Base-by-base conservation (phyloP, 2,329 filamentous ascomycete genomes). In the Periconia macrospinosa region DNA sequence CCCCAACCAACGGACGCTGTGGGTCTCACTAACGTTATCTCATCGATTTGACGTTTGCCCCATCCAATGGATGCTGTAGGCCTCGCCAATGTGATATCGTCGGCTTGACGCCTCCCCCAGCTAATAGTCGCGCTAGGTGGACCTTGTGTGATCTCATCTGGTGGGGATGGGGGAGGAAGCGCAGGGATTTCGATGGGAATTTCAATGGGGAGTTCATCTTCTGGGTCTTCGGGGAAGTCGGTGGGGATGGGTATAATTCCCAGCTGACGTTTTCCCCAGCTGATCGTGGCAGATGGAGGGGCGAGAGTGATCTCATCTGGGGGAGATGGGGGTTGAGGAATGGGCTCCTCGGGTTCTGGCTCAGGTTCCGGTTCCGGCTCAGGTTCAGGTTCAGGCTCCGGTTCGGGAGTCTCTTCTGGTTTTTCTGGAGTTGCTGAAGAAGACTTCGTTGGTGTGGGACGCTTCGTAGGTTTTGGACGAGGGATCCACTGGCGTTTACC, bases 51-150 rank as follows among this genome's bases (percentile, higher is more conserved):
- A 27, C 57, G 57, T 23, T 56, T 57, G 9, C 59, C 57, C 61
- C 59, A 63, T 1, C 52, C 53, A 11, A 62, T 50, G n/a, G 52
- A 51, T 13, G 46, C 53, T 30, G 49, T 43, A 6, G 48, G 53
- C 6, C 23, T 18, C 2, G 41, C 42, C 10, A 55, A 19, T n/a
- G 45, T 54, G 47, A 43, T 54, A 7, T 43, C 40, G 15, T 44
- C 37, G 15, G 33, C 19, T n/a, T 51, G 30, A n/a, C 42, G 45
- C 35, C 52, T 57, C 14, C 54, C 54, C 58, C 56, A 59, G 14
- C 48, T 53, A 14, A 59, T 45, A 8, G 50, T 49, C 15, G 52
- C 57, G 11, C 35, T 19, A 10, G 53, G 53, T 6, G 44, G 48
- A 6, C 30, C 18, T 1, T 49, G 19, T 2, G 17, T 53, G 37